phyloP scores from a whole-genome alignment of 2,329 filamentous ascomycete species.

The Trichoderma aggressivum region DNA sequence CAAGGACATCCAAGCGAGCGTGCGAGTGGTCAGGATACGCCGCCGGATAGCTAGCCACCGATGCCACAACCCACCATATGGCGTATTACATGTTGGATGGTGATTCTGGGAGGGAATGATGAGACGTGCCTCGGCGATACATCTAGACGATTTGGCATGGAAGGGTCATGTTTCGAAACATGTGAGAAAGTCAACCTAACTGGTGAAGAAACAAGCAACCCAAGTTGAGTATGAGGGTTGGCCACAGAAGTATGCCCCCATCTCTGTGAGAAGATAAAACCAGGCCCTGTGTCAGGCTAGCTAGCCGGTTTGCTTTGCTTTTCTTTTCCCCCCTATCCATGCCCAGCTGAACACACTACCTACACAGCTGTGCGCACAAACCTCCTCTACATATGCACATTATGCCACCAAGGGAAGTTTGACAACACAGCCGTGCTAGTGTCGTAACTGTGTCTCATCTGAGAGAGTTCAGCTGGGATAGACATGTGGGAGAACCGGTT shows the following conservation, averaged over 20 bases:
- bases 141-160: background rate
- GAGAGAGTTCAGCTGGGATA: background rate
- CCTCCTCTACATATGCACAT: background rate
- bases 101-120: background rate
- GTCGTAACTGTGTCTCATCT: conserved; percentile 6
- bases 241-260: background rate
- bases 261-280: background rate
- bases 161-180: background rate
- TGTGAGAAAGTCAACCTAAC: background rate
- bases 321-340: background rate
- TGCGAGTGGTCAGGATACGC: background rate
- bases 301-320: background rate
- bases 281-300: background rate
- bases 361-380: background rate
- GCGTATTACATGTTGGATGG: background rate
- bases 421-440: background rate
- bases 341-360: conserved; percentile 9
- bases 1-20: background rate
- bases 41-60: background rate
- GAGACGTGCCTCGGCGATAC: background rate
- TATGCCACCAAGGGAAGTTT: background rate
- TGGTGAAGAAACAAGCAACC: background rate
- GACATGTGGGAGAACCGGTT: background rate
- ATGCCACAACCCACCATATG: background rate
- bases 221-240: background rate